Base-by-base conservation (phyloP, 2,329 filamentous ascomycete species). In the Zymoseptoria ardabiliae region DNA sequence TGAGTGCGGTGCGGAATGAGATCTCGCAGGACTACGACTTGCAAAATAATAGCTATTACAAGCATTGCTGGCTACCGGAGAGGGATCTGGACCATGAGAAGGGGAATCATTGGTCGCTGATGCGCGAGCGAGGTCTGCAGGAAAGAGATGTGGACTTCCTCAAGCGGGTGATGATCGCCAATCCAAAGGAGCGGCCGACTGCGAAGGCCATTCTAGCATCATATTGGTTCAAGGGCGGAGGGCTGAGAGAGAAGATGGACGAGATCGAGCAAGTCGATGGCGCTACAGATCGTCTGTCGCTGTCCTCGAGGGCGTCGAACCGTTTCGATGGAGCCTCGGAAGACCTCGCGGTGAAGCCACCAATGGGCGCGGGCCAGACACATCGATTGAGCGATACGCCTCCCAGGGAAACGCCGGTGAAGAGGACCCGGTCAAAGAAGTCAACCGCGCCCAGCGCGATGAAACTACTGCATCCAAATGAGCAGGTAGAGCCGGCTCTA, bases 1-100 rank as follows among this genome's bases (percentile, higher is more conserved):
- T 65, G 50, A 54, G 63, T 17, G 64, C 63, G 1, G 58, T 69
- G 28, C 50, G 60, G 21, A 57, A 57, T n/a, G 65, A 64, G 5
- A 56, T 71, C 21, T 58, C 57, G 9, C 65, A 69, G 52, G 69
- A 71, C 58, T 69, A 69, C 57, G 67, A 69, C 30, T 52, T 71
- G 9, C 50, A 61, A 21, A 63, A 65, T 22, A 59, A 59, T 6
- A 57, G 59, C 1, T 69, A 65, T 52, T 71, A 69, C 57, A 54
- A 62, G 23, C 61, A 62, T 49, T 63, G 61, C 41, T 35, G 61
- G 2, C 52, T 70, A 20, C 68, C 68, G 8, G 45, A 53, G 35
- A 55, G 60, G 9, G 59, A 63, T 25, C 48, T 52, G 17, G 51
- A 35, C 30, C 65, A 63, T 35, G 30, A 55, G 19, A 56, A 54